phyloP scores from a whole-genome alignment of 345 rosid genomes.

The Heritiera fomes region DNA sequence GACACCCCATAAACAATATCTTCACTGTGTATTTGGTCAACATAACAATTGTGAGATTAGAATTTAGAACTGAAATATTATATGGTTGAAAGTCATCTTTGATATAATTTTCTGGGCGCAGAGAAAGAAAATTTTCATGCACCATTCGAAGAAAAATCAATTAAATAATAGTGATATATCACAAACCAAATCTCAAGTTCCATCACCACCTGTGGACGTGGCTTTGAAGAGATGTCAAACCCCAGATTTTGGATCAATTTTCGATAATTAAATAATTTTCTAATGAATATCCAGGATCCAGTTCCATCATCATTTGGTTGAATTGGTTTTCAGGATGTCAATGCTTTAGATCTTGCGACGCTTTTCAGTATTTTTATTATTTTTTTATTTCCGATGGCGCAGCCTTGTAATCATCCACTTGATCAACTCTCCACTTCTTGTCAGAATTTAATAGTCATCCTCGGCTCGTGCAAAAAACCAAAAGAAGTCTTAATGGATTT shows the following conservation, averaged over 20 bases:
- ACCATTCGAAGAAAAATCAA: background rate
- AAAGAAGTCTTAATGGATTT: background rate
- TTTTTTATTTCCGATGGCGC: background rate
- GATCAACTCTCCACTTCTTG: slow-evolving; percentile 2
- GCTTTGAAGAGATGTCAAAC: background rate
- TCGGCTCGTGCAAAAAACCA: background rate
- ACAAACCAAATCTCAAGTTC: background rate
- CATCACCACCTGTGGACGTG: slow-evolving; percentile 7
- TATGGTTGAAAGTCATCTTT: background rate
- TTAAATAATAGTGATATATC: background rate
- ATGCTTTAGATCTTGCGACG: slow-evolving; percentile 7
- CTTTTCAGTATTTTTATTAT: background rate
- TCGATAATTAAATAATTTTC: background rate
- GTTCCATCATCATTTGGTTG: slow-evolving; percentile 13
- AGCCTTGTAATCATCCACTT: slow-evolving; percentile 8
- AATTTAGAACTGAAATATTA: background rate
- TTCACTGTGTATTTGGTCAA: background rate
- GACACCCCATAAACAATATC: no score
- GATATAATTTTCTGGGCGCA: background rate
- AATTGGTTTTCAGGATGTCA: slow-evolving; percentile 2
- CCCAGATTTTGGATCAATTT: background rate
- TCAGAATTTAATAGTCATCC: background rate
- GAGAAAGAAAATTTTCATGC: background rate
- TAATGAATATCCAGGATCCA: background rate
- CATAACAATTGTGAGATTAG: background rate